Evolutionary conservation across 495 filamentous ascomycete genomes (phyloP), one percentile per base, ranked within the genome.

Genomic region (Clavariopsis aquatica): DNA sequence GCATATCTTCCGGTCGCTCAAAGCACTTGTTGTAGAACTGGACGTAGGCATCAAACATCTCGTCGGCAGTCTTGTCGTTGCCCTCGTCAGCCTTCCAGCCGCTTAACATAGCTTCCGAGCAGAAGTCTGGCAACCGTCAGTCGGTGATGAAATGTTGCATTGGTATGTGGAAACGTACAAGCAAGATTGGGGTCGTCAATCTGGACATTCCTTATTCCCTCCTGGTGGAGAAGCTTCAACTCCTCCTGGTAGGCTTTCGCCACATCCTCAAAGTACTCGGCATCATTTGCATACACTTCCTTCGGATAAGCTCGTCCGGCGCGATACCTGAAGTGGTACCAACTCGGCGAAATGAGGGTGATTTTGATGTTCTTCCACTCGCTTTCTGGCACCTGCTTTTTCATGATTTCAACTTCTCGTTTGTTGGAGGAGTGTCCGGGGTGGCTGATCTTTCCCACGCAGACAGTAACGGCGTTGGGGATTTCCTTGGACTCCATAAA

Each of bases 11-110:
- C 2, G 86, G 85, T 38, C 65, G 24, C 54, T 68, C 46, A 62
- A 89, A 77, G 62, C 80, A 83, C 36, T 81, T 80, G 70, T 89
- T 89, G 78, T 87, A 87, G 38, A 87, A 79, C 45, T 78, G 71
- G 47, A 84, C 83, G 71, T 88, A 88, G 46, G 84, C 80, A 60
- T 82, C 80, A 49, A 86, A 79, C 46, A 88, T 77, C 31, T 78
- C 74, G 47, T 85, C 78, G 19, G 77, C 72, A 4, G 74, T 76
- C 41, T 74, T 77, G 24, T 76, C 79, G 71, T 87, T 86, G 57
- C 77, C 80, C 68, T 82, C 77, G 57, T 87, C 81, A 57, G 78
- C 73, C 57, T 80, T 82, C 74, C 84, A 87, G 66, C 84, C 85
- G 65, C 81, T 74, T 17, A 84, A 76, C 84, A 89, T 87, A 62